Evolutionary conservation across 805 yeast genomes (phyloP), one percentile per base, ranked within the genome.

Genomic region (Cyberlindnera mississippiensis): DNA sequence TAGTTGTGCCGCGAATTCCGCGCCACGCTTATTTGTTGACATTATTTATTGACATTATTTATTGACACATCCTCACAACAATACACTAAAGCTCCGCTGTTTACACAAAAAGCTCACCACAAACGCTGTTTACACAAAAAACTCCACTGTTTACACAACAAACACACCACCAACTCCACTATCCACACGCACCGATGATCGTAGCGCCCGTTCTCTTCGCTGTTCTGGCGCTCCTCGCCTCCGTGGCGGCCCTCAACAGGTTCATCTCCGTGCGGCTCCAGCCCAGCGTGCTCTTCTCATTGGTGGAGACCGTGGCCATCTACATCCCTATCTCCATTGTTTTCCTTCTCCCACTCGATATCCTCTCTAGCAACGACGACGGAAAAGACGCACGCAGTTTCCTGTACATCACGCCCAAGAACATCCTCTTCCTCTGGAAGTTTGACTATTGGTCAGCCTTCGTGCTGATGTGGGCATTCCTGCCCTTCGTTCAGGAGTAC

Each of bases 391-490:
- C 22, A 0, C 50, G 45, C 28, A 56, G 46, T 13, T 49, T 78
- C 51, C 70, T 82, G 49, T 70, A 69, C 36, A 48, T 84, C 33
- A 61, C 66, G 2, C 71, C 76, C n/a, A 66, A 66, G 40, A 42
- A 69, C 9, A 69, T 83, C 5, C 63, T 78, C n/a, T 56, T 68
- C 4, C 55, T 83, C 30, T 87, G 96, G 96, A 73, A 83, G 52
- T 54, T 76, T 35, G 79, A 82, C 40, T 87, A 87, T 60, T 87
- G 96, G 96, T 63, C 76, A 9, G 84, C 95, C 1, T 87, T 86
- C 53, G 55, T 71, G n/a, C 63, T 86, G 41, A 87, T 95, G 32
- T 87, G 96, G 96, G 63, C 77, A 6, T 48, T 85, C 1, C 60
- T 87, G 37, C 96, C 96, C 0, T 63, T 82, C 27, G 65, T 84